Conservation (phyloP, 169 alveolate species). For the Plasmodium yoelii region DNA sequence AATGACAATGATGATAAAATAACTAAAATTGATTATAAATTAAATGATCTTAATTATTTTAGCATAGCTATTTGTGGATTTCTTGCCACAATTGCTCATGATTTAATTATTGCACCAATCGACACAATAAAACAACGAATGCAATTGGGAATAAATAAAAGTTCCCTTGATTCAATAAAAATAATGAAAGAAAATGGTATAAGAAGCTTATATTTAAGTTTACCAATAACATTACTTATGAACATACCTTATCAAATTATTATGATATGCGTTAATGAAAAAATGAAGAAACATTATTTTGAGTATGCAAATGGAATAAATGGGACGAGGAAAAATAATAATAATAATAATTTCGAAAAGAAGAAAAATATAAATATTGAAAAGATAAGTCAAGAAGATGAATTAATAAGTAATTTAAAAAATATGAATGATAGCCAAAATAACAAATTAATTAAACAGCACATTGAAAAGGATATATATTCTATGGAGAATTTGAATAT, state of each 20-base stretch:
- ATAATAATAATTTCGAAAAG: conserved; percentile 12
- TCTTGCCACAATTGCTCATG: conserved; percentile 95
- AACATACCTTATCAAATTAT: conserved; percentile 95
- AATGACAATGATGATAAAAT: neutral
- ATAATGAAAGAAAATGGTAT: conserved; percentile 92
- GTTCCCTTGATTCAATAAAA: conserved; percentile 73
- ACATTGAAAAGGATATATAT: conserved; percentile 19
- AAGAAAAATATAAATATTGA: neutral
- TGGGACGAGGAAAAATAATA: conserved; percentile 11
- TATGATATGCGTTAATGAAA: conserved; percentile 94
- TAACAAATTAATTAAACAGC: conserved; percentile 14
- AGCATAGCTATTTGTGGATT: conserved; percentile 94
- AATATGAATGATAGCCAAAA: neutral
- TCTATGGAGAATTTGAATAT: conserved; percentile 17
- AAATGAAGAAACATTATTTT: conserved; percentile 85
- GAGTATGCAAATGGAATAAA: conserved; percentile 18
- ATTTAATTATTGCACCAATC: conserved; percentile 96
- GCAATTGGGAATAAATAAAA: conserved; percentile 90
- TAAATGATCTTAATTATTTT: conserved; percentile 77
- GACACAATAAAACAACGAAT: conserved; percentile 96
- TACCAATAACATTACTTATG: conserved; percentile 96
- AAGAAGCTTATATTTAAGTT: conserved; percentile 91
- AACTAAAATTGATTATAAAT: conserved; percentile 28
- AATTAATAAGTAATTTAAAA: conserved; percentile 1
- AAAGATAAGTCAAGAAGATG: neutral